These are phyloP conservation scores for Aspergillus proliferans DNA, from an alignment of 2,329 filamentous ascomycete species.

Conservation along the genomic window DNA sequence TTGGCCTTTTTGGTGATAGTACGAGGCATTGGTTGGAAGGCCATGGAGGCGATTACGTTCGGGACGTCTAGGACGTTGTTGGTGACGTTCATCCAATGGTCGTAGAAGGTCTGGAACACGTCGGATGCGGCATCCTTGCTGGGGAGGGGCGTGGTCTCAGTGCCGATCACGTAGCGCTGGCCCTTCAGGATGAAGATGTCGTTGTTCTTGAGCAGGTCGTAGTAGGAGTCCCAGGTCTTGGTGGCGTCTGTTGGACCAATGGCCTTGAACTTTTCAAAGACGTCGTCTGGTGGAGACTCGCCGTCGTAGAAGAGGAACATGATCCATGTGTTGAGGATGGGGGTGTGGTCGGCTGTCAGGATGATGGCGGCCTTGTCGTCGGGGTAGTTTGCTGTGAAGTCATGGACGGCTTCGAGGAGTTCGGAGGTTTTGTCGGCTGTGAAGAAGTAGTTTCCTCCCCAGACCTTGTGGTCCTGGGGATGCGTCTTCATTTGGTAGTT, in stretches of 20 bases:
- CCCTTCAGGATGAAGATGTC: constrained; percentile 34
- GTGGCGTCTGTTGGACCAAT: constrained; percentile 42
- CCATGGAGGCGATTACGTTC: constrained; percentile 26
- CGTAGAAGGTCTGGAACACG: constrained; percentile 26
- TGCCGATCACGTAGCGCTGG: constrained; percentile 37
- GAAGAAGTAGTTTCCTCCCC: constrained; percentile 45
- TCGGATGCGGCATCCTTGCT: constrained; percentile 21
- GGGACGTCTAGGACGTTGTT: constrained; percentile 21
- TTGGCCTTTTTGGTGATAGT: constrained; percentile 29
- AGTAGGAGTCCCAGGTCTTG: constrained; percentile 43
- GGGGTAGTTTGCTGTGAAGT: constrained; percentile 43
- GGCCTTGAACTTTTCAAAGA: constrained; percentile 53
- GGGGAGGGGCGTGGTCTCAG: constrained; percentile 34
- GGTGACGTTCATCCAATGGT: constrained; percentile 28
- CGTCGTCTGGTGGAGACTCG: constrained; percentile 43
- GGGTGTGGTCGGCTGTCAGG: constrained; percentile 46
- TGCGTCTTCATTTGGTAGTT: constrained; percentile 30
- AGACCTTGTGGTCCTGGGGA: constrained; percentile 31
- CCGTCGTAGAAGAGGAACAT: constrained; percentile 61
- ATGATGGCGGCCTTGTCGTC: constrained; percentile 58
- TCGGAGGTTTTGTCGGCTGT: constrained; percentile 30
- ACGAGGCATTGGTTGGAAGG: constrained; percentile 33
- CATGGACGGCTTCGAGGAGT: constrained; percentile 25
- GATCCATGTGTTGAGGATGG: constrained; percentile 50
- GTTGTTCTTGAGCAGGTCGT: constrained; percentile 40